Evolutionary conservation across 306 rosid genomes (phyloP), one percentile per base, ranked within the genome.

Genomic region (Medicago ruthenica): DNA sequence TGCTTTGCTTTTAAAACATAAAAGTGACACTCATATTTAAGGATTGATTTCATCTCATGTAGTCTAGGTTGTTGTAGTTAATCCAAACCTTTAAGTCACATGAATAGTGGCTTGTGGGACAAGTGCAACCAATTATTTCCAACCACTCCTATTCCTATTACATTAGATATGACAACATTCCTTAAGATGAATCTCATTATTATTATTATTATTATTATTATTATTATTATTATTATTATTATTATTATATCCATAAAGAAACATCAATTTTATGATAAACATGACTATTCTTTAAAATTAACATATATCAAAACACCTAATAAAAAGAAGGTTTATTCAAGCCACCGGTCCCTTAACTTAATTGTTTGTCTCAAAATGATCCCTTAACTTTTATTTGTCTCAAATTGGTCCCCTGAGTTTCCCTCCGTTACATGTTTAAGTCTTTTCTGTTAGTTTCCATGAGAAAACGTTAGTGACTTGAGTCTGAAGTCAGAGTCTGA

Each of bases 21-120:
- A 85, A 89, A 88, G 89, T 78, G 17, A 41, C 18, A 45, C 75
- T 71, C 79, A 54, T 70, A 60, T 73, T 83, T 83, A 75, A 85
- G 82, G 83, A 75, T 80, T 71, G 59, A 76, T 72, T 81, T 75
- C 76, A 71, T 82, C 8, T 39, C 37, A 34, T 41, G 14, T 39
- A 18, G 22, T 66, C 71, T 66, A 70, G 84, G 70, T 78, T 74
- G 60, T 73, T 74, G 62, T 83, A 58, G 81, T 73, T 67, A 85
- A 83, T 79, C 79, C 82, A 76, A 71, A 60, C 67, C 88, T 83
- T 83, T 76, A 76, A 84, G 83, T 82, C 92, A 86, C 96, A 81
- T 90, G 92, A 85, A 74, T 57, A 72, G 80, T 71, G 63, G 55
- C 73, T 73, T 58, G 84, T 82, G 82, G 88, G 85, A 61, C 82